Percentiles rank a stretch among this genome's conserved stretches.
phyloP scores from a whole-genome alignment of 805 yeast species.

The Suhomyces vadensis region DNA sequence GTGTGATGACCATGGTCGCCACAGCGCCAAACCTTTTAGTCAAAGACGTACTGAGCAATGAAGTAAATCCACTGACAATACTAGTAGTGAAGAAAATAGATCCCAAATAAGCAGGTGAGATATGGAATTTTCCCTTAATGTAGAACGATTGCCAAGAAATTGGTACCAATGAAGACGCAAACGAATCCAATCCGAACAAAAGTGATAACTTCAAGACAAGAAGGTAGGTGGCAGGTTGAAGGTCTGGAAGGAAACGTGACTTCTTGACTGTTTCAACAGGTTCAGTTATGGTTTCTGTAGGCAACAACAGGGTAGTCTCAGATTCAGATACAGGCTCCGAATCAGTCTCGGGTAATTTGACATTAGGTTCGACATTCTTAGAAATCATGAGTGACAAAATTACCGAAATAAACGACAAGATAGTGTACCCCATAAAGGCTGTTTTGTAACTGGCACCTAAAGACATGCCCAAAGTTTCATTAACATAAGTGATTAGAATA shows the following conservation, averaged over 20 bases:
- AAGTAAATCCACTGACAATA: slow-evolving; percentile 38
- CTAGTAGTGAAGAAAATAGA: slow-evolving; percentile 41
- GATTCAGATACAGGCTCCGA: neutral
- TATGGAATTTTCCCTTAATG: slow-evolving; percentile 37
- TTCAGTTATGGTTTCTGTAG: neutral
- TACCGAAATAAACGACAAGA: slow-evolving; percentile 20
- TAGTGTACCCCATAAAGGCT: slow-evolving; percentile 28
- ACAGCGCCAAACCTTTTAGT: slow-evolving; percentile 48
- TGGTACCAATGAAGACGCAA: slow-evolving; percentile 46
- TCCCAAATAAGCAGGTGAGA: slow-evolving; percentile 39
- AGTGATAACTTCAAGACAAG: slow-evolving; percentile 35
- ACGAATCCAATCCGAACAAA: slow-evolving; percentile 44
- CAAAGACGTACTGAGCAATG: slow-evolving; percentile 44
- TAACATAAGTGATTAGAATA: slow-evolving; percentile 17
- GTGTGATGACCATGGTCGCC: slow-evolving; percentile 46
- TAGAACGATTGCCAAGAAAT: slow-evolving; percentile 49
- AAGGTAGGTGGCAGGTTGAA: slow-evolving; percentile 18
- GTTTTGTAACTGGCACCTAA: slow-evolving; percentile 28
- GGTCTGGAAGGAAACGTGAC: slow-evolving; percentile 19
- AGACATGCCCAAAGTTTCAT: slow-evolving; percentile 17
- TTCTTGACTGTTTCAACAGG: slow-evolving; percentile 7
- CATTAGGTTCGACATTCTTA: neutral
- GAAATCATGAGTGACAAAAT: slow-evolving; percentile 20
- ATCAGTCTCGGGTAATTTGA: neutral
- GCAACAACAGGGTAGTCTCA: slow-evolving; percentile 20